phyloP scores from a whole-genome alignment of 345 rosid genomes.

The Balakata baccata region DNA sequence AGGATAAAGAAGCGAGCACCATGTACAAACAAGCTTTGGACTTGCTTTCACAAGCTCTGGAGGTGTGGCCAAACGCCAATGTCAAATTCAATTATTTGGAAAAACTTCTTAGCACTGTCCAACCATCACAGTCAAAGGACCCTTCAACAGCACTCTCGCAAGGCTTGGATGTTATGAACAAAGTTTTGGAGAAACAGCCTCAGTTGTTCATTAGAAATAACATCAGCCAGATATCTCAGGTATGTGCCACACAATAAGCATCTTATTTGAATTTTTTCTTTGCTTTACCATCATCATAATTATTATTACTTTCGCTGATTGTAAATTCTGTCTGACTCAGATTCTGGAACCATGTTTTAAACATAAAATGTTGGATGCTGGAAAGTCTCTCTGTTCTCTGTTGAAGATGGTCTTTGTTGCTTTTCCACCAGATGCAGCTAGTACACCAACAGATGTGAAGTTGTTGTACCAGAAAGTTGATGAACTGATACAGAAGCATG shows the following conservation, averaged over 20 bases:
- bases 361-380: slow-evolving; percentile 89
- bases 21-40: slow-evolving; percentile 95
- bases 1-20: slow-evolving; percentile 84
- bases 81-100: slow-evolving; percentile 96
- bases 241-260: slow-evolving; percentile 24
- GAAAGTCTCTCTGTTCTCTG: slow-evolving; percentile 86
- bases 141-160: slow-evolving; percentile 96
- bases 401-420: slow-evolving; percentile 92
- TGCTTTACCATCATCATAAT: background rate
- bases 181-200: slow-evolving; percentile 94
- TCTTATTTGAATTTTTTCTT: slow-evolving; percentile 7
- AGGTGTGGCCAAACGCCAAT: slow-evolving; percentile 98
- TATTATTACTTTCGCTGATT: slow-evolving; percentile 16
- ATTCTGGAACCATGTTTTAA: slow-evolving; percentile 98
- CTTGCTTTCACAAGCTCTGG: slow-evolving; percentile 89
- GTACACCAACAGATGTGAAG: slow-evolving; percentile 71
- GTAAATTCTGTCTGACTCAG: slow-evolving; percentile 34
- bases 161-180: slow-evolving; percentile 99
- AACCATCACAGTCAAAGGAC: slow-evolving; percentile 92
- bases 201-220: slow-evolving; percentile 89
- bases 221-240: slow-evolving; percentile 90
- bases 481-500: slow-evolving; percentile 85
- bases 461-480: slow-evolving; percentile 77
- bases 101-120: slow-evolving; percentile 77
- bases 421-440: slow-evolving; percentile 73